Evolutionary conservation across 2,329 filamentous ascomycete species (phyloP).

Genomic region (Kalmusia sp.): DNA sequence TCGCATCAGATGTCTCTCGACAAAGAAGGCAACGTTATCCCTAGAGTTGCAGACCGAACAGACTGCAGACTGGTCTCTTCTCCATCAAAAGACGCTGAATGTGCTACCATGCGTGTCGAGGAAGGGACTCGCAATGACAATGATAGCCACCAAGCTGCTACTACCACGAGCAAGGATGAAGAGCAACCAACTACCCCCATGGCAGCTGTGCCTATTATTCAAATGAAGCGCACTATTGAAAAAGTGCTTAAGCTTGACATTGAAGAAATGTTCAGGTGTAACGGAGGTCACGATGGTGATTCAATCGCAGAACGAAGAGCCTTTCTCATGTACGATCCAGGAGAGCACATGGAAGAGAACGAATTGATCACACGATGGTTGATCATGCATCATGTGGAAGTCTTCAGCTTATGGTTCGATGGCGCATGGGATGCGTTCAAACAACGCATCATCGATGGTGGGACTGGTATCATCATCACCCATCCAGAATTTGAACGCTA

Average conservation of each 20-base stretch:
- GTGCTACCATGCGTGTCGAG: too few relatives aligned
- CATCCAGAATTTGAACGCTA: slow-evolving; percentile 41
- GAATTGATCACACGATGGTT: slow-evolving; percentile 42
- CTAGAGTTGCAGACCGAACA: too few relatives aligned
- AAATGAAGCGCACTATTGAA: slow-evolving; percentile 28
- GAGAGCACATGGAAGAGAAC: slow-evolving; percentile 34
- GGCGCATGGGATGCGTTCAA: slow-evolving; percentile 37
- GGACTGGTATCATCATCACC: slow-evolving; percentile 7
- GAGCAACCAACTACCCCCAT: neutral
- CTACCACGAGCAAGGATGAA: too few relatives aligned
- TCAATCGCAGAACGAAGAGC: slow-evolving; percentile 26
- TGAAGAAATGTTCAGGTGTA: slow-evolving; percentile 29
- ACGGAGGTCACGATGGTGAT: slow-evolving; percentile 11
- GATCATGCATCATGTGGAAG: slow-evolving; percentile 36
- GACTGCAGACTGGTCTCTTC: too few relatives aligned
- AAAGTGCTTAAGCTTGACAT: slow-evolving; percentile 27
- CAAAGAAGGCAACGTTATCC: too few relatives aligned
- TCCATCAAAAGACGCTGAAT: too few relatives aligned
- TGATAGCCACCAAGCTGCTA: too few relatives aligned
- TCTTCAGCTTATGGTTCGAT: slow-evolving; percentile 28
- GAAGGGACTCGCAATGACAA: too few relatives aligned
- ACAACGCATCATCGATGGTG: neutral
- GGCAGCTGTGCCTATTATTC: neutral
- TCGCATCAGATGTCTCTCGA: too few relatives aligned
- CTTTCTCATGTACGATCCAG: slow-evolving; percentile 37